Evolutionary conservation across 441 rosid species (phyloP).

Genomic region (Theobroma grandiflorum): DNA sequence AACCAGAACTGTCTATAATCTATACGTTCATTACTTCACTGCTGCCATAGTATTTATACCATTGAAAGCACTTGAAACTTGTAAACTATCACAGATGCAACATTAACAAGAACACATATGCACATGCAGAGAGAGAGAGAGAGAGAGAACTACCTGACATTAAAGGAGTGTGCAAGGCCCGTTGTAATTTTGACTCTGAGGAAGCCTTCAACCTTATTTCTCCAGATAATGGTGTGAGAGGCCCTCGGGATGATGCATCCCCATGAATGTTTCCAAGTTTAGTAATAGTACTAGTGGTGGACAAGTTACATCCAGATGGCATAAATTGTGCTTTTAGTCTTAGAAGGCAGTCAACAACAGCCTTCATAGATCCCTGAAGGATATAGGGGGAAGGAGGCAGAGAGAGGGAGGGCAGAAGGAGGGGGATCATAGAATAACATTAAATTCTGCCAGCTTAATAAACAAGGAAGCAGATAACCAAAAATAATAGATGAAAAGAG

Average conservation of each 20-base stretch:
- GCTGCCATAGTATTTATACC: not conserved
- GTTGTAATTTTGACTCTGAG: conserved; percentile 52
- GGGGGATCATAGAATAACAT: not conserved
- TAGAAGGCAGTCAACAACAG: conserved; percentile 57
- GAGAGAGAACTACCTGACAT: conserved; percentile 44
- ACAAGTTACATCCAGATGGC: conserved; percentile 35
- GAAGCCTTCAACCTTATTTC: conserved; percentile 55
- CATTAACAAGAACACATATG: not conserved
- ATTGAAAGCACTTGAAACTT: not conserved
- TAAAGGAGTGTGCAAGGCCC: conserved; percentile 40
- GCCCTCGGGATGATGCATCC: conserved; percentile 39
- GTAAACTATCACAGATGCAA: not conserved
- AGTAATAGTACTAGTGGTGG: conserved; percentile 18
- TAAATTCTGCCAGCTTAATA: not conserved
- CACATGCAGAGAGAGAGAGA: not conserved
- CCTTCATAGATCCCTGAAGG: conserved; percentile 62
- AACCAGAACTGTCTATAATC: not conserved
- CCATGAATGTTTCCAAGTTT: conserved; percentile 40
- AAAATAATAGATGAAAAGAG: conserved; percentile 12
- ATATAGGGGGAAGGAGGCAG: not conserved
- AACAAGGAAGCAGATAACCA: not conserved
- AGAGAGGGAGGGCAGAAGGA: not conserved
- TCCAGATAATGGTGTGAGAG: conserved; percentile 44
- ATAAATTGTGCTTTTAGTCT: conserved; percentile 42
- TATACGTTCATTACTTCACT: not conserved